phyloP scores from a whole-genome alignment of 345 rosid genomes.

The Eucalyptus albens region DNA sequence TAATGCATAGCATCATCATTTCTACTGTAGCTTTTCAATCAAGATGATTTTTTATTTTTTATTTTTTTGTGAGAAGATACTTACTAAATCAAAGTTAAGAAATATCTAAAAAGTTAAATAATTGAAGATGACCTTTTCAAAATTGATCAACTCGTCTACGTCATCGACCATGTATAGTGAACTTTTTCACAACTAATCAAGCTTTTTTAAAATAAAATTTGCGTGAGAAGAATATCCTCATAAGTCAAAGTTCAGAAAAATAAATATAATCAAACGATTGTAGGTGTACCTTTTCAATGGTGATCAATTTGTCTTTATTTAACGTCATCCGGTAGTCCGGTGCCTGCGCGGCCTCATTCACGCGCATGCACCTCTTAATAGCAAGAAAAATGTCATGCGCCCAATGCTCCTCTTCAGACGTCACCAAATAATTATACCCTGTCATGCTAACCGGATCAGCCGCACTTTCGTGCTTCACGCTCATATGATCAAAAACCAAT shows the following conservation, averaged over 20 bases:
- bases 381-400: neutral
- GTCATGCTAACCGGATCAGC: neutral
- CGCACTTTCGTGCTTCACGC: neutral
- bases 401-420: neutral
- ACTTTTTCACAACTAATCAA: too few relatives aligned
- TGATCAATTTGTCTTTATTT: neutral
- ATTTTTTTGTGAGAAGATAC: too few relatives aligned
- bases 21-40: too few relatives aligned
- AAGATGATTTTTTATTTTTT: too few relatives aligned
- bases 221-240: too few relatives aligned
- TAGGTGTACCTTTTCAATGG: neutral
- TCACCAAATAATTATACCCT: neutral
- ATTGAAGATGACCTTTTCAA: too few relatives aligned
- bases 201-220: too few relatives aligned
- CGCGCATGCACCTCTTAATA: too few relatives aligned
- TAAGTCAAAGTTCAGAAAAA: neutral
- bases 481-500: neutral
- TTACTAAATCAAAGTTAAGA: neutral
- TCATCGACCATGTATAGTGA: neutral
- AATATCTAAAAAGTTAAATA: neutral
- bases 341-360: neutral
- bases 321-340: neutral
- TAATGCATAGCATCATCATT: too few relatives aligned
- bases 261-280: neutral
- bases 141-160: too few relatives aligned